Evolutionary conservation across 2,329 filamentous ascomycete species (phyloP), one percentile per base, ranked within the genome.

Genomic region (Fusarium coffeatum): DNA sequence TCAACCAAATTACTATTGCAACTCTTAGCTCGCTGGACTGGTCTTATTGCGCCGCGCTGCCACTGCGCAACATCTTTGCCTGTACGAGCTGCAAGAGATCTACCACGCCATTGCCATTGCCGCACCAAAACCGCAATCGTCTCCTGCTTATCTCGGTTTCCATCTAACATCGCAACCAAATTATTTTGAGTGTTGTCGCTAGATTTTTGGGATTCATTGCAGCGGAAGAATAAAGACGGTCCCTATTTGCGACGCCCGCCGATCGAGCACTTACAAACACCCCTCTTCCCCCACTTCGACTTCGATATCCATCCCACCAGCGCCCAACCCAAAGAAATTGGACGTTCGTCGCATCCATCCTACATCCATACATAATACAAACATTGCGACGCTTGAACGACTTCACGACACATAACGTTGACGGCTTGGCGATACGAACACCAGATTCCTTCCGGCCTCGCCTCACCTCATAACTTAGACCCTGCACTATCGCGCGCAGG

Each of bases 261-360:
- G 59, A 65, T 55, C 60, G 61, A 74, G 56, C 49, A 72, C 72
- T 72, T 72, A 72, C 65, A 66, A 74, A 53, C 68, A 59, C 59
- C 66, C 66, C 61, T 64, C 68, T 61, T 55, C 61, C 68, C 68
- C 70, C 66, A 68, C 68, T 55, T 50, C 42, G 50, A 53, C 66
- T 51, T 68, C 55, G 62, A 60, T 50, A 51, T 63, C 63, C 51
- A 49, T 63, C 63, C 51, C 37, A 64, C 40, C 56, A 53, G 47
- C 55, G 20, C 51, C 54, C 42, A 66, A 66, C 54, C 54, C 40
- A 63, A 66, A 64, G 46, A 55, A 60, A 45, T 34, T 55, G 48
- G 54, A 63, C 60, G 27, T 34, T 62, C 25, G 57, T 72, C 61
- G 68, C 55, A 63, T 59, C 55, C 42, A 59, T 59, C 55, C 42